A percentile compares a stretch with the other conserved stretches of the same genome.
These are phyloP conservation scores for Dendrobium chrysotoxum DNA, from an alignment of 106 monocot genomes.

Conservation along the genomic window DNA sequence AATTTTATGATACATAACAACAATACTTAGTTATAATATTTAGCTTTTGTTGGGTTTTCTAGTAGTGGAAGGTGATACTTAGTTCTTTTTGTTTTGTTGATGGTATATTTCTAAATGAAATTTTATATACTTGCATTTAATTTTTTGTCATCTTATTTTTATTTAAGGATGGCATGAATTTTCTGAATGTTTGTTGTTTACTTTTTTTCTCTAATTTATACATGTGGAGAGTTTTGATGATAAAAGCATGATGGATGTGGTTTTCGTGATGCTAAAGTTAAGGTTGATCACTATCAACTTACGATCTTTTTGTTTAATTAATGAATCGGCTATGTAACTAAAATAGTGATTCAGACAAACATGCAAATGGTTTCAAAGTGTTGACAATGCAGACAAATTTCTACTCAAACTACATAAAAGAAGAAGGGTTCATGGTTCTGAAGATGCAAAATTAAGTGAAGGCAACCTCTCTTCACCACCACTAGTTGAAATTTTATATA, in stretches of 20 bases:
- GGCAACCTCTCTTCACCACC: constrained; percentile 25
- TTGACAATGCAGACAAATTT: constrained; percentile 15
- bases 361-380: constrained; percentile 18
- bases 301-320: background rate
- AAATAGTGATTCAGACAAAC: constrained; percentile 17
- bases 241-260: background rate
- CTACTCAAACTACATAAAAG: constrained; percentile 10
- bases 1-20: no score
- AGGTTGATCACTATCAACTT: background rate
- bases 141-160: no score
- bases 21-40: no score
- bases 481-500: constrained; percentile 4
- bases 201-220: background rate
- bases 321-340: background rate
- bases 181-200: background rate
- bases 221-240: background rate
- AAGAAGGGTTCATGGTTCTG: constrained; percentile 18
- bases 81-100: no score
- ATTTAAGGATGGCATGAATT: background rate
- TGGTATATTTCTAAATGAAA: no score
- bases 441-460: constrained; percentile 17
- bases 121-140: no score
- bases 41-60: no score
- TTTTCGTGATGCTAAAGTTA: background rate
- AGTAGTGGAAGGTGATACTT: no score